A percentile compares a stretch with the other conserved stretches of the same genome.
Evolutionary conservation across 2,329 filamentous ascomycete genomes (phyloP).

Genomic region (Colletotrichum gigasporum): DNA sequence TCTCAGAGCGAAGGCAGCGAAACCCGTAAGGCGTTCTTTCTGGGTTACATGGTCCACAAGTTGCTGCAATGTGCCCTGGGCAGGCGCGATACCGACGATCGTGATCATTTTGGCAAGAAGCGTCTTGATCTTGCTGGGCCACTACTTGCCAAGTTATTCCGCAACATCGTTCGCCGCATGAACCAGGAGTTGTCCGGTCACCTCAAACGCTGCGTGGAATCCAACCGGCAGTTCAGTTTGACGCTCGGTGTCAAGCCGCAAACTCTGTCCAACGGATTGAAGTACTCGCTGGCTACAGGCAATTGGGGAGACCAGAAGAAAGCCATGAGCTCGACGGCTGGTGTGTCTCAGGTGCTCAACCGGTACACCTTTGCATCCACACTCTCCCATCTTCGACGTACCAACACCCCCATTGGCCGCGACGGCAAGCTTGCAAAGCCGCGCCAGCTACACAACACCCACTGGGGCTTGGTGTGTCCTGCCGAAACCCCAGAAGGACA

Average conservation of each 20-base stretch:
- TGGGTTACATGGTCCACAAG: constrained; percentile 99
- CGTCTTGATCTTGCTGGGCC: constrained; percentile 94
- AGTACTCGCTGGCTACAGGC: constrained; percentile 95
- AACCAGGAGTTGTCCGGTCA: constrained; percentile 92
- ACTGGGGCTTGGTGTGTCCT: constrained; percentile 97
- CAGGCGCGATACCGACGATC: constrained; percentile 92
- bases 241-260: constrained; percentile 90
- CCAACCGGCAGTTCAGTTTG: constrained; percentile 87
- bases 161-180: constrained; percentile 88
- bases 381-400: constrained; percentile 93
- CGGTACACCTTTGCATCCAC: constrained; percentile 98
- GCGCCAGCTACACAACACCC: constrained; percentile 96
- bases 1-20: constrained; percentile 95
- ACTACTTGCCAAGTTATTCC: constrained; percentile 94
- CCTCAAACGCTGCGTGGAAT: constrained; percentile 91
- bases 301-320: constrained; percentile 99
- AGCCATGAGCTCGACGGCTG: constrained; percentile 91
- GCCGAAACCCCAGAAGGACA: constrained; percentile 98
- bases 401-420: constrained; percentile 96
- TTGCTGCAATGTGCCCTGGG: constrained; percentile 93
- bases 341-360: constrained; percentile 97
- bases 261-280: constrained; percentile 91
- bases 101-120: constrained; percentile 99
- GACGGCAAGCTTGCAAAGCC: constrained; percentile 99
- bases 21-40: constrained; percentile 95